Conservation (phyloP, 768 basidiomycete genomes). For the Lentinula boryana region DNA sequence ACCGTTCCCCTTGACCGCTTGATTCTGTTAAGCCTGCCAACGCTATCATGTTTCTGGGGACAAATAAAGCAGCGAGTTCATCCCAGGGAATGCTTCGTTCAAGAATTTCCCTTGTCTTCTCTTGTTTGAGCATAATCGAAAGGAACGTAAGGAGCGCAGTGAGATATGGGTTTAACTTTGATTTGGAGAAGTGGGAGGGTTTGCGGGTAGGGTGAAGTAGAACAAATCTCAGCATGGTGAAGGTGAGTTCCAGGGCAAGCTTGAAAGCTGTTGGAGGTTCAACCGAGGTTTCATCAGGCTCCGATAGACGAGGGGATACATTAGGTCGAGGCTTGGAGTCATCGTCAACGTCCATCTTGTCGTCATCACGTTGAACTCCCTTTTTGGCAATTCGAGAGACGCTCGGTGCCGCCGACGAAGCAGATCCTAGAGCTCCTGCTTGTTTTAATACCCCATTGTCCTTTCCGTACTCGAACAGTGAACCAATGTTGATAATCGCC, state of each 20-base stretch:
- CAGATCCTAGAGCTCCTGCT: constrained; percentile 34
- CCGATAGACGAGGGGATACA: constrained; percentile 18
- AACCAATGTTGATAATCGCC: constrained; percentile 78
- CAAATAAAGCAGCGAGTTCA: constrained; percentile 47
- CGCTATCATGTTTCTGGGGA: constrained; percentile 49
- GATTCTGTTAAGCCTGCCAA: constrained; percentile 32
- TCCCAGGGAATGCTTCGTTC: constrained; percentile 85
- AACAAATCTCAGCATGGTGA: constrained; percentile 67
- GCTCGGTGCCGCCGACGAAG: not conserved
- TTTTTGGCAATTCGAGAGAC: not conserved
- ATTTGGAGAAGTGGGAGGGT: constrained; percentile 47
- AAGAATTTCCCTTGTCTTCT: constrained; percentile 52
- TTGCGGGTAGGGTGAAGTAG: constrained; percentile 60
- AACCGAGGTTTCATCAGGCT: constrained; percentile 19
- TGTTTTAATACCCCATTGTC: constrained; percentile 64
- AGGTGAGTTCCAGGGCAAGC: constrained; percentile 73
- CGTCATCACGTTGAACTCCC: constrained; percentile 9
- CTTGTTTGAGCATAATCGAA: constrained; percentile 63
- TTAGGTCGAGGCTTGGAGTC: constrained; percentile 17
- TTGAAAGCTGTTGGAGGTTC: constrained; percentile 65
- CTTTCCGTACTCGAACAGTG: constrained; percentile 85
- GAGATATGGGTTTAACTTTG: constrained; percentile 80
- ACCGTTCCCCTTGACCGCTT: constrained; percentile 37
- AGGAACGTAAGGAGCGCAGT: constrained; percentile 86
- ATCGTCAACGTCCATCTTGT: constrained; percentile 15